phyloP scores from a whole-genome alignment of 371 early-diverging fungal genomes.

The Actinomortierella wolfii region DNA sequence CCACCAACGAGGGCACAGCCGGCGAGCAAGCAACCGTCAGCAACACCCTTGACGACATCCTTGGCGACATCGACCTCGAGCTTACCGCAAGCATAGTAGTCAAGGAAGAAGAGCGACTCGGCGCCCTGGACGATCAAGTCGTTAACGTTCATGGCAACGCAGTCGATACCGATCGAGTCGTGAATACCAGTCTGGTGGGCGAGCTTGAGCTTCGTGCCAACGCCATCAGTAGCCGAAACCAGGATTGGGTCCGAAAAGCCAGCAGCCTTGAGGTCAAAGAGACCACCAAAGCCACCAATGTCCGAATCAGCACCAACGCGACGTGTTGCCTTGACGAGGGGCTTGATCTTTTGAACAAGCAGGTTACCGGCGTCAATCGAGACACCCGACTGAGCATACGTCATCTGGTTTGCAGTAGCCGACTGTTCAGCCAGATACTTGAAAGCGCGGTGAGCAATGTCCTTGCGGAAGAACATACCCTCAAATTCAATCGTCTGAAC shows the following conservation, averaged over 20 bases:
- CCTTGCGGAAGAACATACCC: constrained; percentile 83
- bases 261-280: constrained; percentile 93
- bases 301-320: constrained; percentile 94
- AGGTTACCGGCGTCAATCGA: constrained; percentile 95
- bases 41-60: constrained; percentile 94
- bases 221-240: constrained; percentile 97
- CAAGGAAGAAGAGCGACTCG: constrained; percentile 96
- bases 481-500: constrained; percentile 80
- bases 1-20: constrained; percentile 98
- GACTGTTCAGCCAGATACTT: constrained; percentile 53
- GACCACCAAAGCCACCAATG: constrained; percentile 97
- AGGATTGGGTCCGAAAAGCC: constrained; percentile 91
- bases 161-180: constrained; percentile 93
- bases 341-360: constrained; percentile 94
- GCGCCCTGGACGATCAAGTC: constrained; percentile 99
- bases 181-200: constrained; percentile 86
- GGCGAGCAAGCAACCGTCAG: constrained; percentile 88
- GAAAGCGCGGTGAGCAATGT: constrained; percentile 90
- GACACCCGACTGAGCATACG: constrained; percentile 96
- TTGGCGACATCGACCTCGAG: constrained; percentile 90
- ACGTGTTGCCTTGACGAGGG: constrained; percentile 88
- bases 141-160: constrained; percentile 99
- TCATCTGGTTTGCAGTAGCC: constrained; percentile 52
- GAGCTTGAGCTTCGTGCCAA: constrained; percentile 97
- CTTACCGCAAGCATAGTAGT: constrained; percentile 96